Percentiles rank a stretch among this genome's conserved stretches.
Evolutionary conservation across 768 basidiomycete species (phyloP).

Genomic region (Termitomyces sp.): DNA sequence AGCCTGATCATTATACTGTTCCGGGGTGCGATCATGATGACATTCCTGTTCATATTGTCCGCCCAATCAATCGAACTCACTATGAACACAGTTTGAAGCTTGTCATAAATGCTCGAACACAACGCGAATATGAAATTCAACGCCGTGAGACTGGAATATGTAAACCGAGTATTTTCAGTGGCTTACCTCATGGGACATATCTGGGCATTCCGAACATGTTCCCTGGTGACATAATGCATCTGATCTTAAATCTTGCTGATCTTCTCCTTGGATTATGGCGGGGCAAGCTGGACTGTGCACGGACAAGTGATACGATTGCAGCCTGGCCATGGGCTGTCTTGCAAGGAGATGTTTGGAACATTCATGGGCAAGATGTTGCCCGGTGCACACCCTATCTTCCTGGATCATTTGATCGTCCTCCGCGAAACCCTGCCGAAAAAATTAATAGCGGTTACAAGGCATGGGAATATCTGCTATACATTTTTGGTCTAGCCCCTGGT

Average conservation of each 20-base stretch:
- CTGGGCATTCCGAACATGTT: no score
- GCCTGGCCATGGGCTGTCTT: conserved; percentile 29
- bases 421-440: conserved; percentile 36
- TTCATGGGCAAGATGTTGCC: conserved; percentile 30
- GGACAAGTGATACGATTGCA: conserved; percentile 3
- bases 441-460: conserved; percentile 29
- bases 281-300: conserved; percentile 17
- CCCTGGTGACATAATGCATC: conserved; percentile 33
- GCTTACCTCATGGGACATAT: no score
- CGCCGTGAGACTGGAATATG: no score
- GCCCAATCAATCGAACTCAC: no score
- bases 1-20: no score
- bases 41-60: no score
- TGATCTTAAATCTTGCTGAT: conserved; percentile 33
- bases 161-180: no score
- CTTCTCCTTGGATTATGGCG: conserved; percentile 30
- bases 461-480: neutral
- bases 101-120: no score
- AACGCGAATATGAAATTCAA: no score
- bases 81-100: no score
- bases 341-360: conserved; percentile 21
- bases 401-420: conserved; percentile 34
- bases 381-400: conserved; percentile 26
- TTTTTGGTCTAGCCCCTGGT: neutral
- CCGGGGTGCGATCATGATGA: no score